Percentiles rank a stretch among this genome's conserved stretches.
Conservation (phyloP, 2,329 filamentous ascomycete genomes). For the Hymenoscyphus scutula region DNA sequence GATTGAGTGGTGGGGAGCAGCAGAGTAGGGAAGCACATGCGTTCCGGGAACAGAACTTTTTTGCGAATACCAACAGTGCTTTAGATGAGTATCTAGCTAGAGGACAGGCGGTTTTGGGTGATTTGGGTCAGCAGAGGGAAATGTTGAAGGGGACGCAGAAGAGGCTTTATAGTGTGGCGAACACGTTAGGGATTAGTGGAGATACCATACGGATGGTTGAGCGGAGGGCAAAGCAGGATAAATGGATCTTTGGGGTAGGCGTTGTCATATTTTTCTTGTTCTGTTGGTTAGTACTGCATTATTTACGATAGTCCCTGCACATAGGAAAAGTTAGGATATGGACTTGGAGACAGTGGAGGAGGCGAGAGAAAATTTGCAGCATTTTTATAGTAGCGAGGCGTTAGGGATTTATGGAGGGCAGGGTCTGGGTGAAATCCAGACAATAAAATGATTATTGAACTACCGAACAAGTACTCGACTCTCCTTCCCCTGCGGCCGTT, state of each 20-base stretch:
- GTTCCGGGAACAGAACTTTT: conserved; percentile 85
- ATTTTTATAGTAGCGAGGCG: conserved; percentile 25
- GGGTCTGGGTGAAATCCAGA: conserved; percentile 6
- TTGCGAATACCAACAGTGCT: conserved; percentile 74
- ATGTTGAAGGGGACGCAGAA: conserved; percentile 94
- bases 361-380: conserved; percentile 6
- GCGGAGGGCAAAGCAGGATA: conserved; percentile 86
- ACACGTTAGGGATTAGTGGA: conserved; percentile 87
- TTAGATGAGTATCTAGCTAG: conserved; percentile 93
- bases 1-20: conserved; percentile 58
- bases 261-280: conserved; percentile 86
- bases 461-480: no score
- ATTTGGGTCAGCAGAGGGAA: conserved; percentile 85
- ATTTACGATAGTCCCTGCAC: conserved; percentile 54
- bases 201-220: conserved; percentile 98
- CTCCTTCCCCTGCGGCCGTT: conserved; percentile 9
- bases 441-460: no score
- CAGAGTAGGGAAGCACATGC: conserved; percentile 72
- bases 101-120: conserved; percentile 84
- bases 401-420: conserved; percentile 22
- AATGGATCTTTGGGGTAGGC: conserved; percentile 94
- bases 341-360: not conserved
- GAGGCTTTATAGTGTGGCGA: conserved; percentile 86
- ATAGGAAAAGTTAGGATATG: not conserved
- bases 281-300: conserved; percentile 88